phyloP scores from a whole-genome alignment of 306 rosid genomes.

The Quercus gilva region DNA sequence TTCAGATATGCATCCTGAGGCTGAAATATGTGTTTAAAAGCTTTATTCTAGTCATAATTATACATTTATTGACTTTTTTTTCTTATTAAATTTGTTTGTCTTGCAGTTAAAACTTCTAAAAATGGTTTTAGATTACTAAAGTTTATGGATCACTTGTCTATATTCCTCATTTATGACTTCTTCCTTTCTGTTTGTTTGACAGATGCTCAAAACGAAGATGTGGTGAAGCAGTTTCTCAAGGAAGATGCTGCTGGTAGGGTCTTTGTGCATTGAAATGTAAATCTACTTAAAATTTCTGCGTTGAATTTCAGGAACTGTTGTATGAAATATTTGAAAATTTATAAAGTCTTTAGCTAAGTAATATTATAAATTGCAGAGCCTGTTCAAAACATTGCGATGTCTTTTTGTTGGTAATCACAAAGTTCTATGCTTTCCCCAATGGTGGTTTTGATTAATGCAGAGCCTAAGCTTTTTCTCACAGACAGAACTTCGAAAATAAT shows the following conservation, averaged over 20 bases:
- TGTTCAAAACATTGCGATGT: neutral
- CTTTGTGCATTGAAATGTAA: constrained; percentile 12
- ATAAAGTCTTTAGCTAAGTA: neutral
- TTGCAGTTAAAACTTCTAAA: constrained; percentile 72
- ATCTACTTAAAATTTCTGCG: neutral
- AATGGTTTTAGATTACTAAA: constrained; percentile 84
- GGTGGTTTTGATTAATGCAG: neutral
- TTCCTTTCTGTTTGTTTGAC: constrained; percentile 56
- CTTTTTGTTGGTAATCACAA: neutral
- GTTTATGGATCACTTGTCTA: constrained; percentile 74
- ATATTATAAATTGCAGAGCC: neutral
- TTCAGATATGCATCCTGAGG: neutral
- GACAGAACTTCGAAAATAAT: neutral
- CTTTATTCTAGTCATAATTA: neutral
- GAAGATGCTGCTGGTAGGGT: constrained; percentile 63
- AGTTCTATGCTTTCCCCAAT: neutral
- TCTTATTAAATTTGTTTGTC: neutral
- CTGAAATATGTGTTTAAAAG: neutral
- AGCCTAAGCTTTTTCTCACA: neutral
- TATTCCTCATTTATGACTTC: constrained; percentile 7
- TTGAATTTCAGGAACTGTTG: neutral
- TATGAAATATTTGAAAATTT: neutral
- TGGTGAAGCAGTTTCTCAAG: constrained; percentile 78
- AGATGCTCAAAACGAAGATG: constrained; percentile 78
- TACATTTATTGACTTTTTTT: neutral